Evolutionary conservation across 2,329 filamentous ascomycete species (phyloP).

Genomic region (Periconia sp.): DNA sequence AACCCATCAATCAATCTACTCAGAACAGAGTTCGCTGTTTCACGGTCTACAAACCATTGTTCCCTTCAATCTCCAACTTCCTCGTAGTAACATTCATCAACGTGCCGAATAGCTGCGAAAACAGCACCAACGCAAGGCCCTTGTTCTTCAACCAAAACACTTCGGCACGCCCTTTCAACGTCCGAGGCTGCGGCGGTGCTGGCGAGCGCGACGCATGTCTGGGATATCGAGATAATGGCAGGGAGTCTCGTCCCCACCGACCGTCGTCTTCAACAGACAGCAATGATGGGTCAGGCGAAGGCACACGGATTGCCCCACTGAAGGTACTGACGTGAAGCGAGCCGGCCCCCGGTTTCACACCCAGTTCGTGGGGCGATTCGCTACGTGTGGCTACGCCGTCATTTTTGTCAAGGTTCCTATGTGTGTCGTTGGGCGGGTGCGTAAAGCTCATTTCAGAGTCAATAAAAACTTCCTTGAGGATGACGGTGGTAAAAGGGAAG

Average conservation of each 20-base stretch:
- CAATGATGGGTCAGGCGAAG: constrained; percentile 37
- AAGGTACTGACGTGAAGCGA: constrained; percentile 21
- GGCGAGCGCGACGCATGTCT: constrained; percentile 28
- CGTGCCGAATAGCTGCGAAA: constrained; percentile 78
- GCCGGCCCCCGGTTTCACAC: constrained; percentile 30
- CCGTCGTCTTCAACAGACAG: constrained; percentile 38
- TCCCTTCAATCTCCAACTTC: constrained; percentile 68
- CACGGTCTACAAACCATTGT: constrained; percentile 50
- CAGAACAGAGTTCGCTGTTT: not conserved
- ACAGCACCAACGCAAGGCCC: constrained; percentile 70
- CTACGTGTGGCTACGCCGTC: constrained; percentile 5
- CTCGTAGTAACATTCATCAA: constrained; percentile 84
- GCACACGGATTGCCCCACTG: constrained; percentile 33
- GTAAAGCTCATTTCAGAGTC: constrained; percentile 27
- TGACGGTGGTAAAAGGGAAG: constrained; percentile 6
- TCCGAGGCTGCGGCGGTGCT: constrained; percentile 16
- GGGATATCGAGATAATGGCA: constrained; percentile 10
- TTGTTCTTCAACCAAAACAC: constrained; percentile 66
- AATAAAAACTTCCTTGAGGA: constrained; percentile 11
- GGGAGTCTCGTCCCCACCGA: constrained; percentile 26
- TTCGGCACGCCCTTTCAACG: constrained; percentile 21
- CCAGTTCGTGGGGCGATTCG: constrained; percentile 9
- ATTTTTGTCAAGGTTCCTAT: constrained; percentile 23
- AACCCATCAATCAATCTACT: not conserved
- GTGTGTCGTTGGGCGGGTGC: constrained; percentile 13